These are phyloP conservation scores for Pythium pectinolyticum DNA, from an alignment of 352 stramenopile genomes.

Conservation along the genomic window DNA sequence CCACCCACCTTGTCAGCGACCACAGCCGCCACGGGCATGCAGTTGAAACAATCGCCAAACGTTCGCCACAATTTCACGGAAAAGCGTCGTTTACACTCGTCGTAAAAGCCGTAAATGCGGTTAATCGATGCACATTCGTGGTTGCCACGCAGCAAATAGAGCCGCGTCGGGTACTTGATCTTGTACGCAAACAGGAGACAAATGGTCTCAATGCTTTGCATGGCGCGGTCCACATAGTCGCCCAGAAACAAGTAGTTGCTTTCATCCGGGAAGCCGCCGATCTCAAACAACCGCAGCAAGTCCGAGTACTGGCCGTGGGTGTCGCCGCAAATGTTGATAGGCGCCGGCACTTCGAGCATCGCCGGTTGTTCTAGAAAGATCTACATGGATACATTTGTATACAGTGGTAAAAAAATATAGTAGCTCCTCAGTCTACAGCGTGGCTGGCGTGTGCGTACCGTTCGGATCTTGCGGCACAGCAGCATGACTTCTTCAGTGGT, in stretches of 20 bases:
- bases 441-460: slow-evolving; percentile 32
- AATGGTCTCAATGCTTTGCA: slow-evolving; percentile 97
- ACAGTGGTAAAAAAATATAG: background rate
- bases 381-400: no score
- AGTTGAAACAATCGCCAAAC: slow-evolving; percentile 99
- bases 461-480: slow-evolving; percentile 74
- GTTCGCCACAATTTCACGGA: slow-evolving; percentile 93
- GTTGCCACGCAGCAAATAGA: slow-evolving; percentile 98
- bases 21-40: slow-evolving; percentile 95
- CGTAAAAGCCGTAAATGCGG: slow-evolving; percentile 99
- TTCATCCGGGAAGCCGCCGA: slow-evolving; percentile 89
- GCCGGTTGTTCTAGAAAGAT: slow-evolving; percentile 93
- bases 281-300: slow-evolving; percentile 96
- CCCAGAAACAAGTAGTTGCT: slow-evolving; percentile 60
- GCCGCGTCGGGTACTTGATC: slow-evolving; percentile 98
- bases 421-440: background rate
- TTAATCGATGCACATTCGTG: slow-evolving; percentile 99
- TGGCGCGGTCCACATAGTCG: slow-evolving; percentile 95
- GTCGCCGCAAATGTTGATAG: slow-evolving; percentile 97
- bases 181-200: slow-evolving; percentile 98
- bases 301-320: slow-evolving; percentile 99
- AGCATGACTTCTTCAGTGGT: slow-evolving; percentile 78
- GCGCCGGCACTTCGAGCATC: slow-evolving; percentile 92
- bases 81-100: slow-evolving; percentile 97
- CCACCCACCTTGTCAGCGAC: slow-evolving; percentile 90